Base-by-base conservation (phyloP, 1,284 basidiomycete genomes). In the Omphalotus olearius region DNA sequence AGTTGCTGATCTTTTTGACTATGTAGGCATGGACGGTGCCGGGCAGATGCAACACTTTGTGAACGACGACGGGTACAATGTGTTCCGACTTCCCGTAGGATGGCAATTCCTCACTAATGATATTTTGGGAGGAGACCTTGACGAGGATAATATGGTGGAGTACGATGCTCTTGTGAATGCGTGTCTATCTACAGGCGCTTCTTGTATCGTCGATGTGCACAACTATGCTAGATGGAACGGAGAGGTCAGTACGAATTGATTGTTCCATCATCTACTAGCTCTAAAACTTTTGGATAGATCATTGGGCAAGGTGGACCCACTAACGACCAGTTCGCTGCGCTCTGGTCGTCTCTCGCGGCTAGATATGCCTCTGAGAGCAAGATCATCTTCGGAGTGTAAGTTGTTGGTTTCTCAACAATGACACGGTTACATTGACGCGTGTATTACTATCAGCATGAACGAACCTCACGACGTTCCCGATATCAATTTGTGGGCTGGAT, bases 221-320 rank as follows among this genome's bases (percentile, higher is more conserved):
- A 82, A 81, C 62, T 80, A 82, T 45, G 79, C 78, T 14, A 66
- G 79, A n/a, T 80, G 66, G 65, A 68, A 79, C 39, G 68, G 69
- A 28, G 60, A 64, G 59, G 75, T 79, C 39, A 33, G 30, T 33
- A 9, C 30, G 4, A 13, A 9, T 33, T 13, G 13, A 33, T 13
- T 33, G 30, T 11, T 54, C 57, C 13, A 36, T 14, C 38, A 17
- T 42, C 14, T 25, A 7, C 26, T 33, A 17, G 5, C n/a, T 47
- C 18, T n/a, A n/a, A n/a, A n/a, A 10, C 1, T 2, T 35, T 25
- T 23, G 6, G 17, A 33, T 45, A 78, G 73, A 78, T 80, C 45
- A 74, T 83, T 23, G 81, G 80, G 1, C 78, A 82, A 61, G 82
- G 80, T 38, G 81, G 82, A 3, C 82, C 83, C 0, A 73, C 71